Conservation (phyloP, 176 grass and related monocot genomes). For the Rhynchospora breviuscula region DNA sequence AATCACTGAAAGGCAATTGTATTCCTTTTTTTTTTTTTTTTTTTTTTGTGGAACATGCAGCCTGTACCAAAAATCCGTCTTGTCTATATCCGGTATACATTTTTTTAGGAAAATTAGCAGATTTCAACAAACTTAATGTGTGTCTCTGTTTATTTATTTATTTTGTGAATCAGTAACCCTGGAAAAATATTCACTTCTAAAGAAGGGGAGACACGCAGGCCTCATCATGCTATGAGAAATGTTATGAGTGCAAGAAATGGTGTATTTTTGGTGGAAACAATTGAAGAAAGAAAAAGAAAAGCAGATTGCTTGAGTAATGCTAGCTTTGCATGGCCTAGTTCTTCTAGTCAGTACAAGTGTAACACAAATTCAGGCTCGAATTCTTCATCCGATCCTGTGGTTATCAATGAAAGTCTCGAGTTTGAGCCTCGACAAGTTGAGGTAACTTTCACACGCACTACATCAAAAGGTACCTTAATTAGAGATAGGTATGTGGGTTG, state of each 20-base stretch:
- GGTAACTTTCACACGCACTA: not conserved
- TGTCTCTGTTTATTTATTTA: not conserved
- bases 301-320: not conserved
- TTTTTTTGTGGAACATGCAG: too few species aligned
- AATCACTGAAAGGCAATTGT: not conserved
- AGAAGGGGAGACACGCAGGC: not conserved
- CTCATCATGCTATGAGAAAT: not conserved
- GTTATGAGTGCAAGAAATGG: not conserved
- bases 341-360: constrained; percentile 3
- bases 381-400: constrained; percentile 8
- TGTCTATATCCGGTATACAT: not conserved
- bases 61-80: not conserved
- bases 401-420: not conserved
- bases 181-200: not conserved
- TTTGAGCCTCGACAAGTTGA: not conserved
- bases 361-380: not conserved
- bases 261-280: not conserved
- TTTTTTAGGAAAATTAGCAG: not conserved
- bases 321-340: not conserved
- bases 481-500: not conserved
- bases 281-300: constrained; percentile 1
- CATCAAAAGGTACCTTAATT: not conserved
- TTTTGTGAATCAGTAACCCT: not conserved
- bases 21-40: not conserved
- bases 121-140: not conserved